phyloP scores from a whole-genome alignment of 768 basidiomycete genomes.

The Termitomyces heimii region DNA sequence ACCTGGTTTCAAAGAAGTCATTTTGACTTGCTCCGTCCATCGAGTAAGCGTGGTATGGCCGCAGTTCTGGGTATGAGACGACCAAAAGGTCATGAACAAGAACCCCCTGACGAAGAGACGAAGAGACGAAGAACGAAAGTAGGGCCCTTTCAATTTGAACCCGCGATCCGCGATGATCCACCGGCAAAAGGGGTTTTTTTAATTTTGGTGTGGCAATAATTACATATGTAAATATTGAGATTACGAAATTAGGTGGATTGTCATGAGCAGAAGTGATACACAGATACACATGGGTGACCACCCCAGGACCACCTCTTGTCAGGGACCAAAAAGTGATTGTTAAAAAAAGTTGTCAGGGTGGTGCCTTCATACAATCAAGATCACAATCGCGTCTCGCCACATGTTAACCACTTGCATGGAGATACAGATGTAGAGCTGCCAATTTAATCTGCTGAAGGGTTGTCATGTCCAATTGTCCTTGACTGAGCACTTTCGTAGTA shows the following conservation, averaged over 20 bases:
- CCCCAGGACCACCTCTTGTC: not conserved
- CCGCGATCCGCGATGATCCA: not conserved
- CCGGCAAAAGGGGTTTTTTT: constrained; percentile 5
- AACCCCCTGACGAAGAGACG: not conserved
- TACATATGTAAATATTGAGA: not conserved
- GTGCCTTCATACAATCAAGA: not conserved
- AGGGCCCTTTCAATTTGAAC: not conserved
- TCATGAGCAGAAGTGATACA: no score
- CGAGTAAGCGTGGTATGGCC: constrained; percentile 8
- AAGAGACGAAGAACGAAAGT: not conserved
- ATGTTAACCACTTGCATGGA: not conserved
- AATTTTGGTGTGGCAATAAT: not conserved
- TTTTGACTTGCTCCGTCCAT: constrained; percentile 15
- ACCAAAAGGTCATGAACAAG: constrained; percentile 15
- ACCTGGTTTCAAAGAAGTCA: constrained; percentile 6
- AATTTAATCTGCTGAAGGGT: not conserved
- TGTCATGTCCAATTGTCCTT: not conserved
- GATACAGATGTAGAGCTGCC: not conserved
- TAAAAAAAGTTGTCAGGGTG: not conserved
- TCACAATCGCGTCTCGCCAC: not conserved
- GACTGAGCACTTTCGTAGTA: not conserved
- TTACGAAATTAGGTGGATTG: not conserved
- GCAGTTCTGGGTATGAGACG: constrained; percentile 3
- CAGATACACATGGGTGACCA: not conserved
- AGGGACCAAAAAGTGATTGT: not conserved